Evolutionary conservation across 306 rosid genomes (phyloP), one percentile per base, ranked within the genome.

Genomic region (Cyamopsis tetragonoloba): DNA sequence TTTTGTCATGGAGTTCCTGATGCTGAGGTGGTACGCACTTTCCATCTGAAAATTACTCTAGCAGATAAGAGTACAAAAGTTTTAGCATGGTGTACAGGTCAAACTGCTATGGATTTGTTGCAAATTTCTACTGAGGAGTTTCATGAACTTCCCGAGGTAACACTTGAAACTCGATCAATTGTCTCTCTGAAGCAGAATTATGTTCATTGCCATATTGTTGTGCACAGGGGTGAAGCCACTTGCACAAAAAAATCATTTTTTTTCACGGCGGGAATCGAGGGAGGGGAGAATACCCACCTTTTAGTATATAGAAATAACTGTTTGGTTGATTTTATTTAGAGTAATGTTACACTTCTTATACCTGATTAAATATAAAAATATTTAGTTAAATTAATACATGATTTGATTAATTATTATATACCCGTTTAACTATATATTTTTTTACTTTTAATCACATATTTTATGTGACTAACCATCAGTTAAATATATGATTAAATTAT

Each of bases 71-170:
- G 79, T 53, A 77, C 84, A 9, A 87, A 92, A 73, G 68, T 87
- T 71, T 81, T 86, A 44, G 95, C 98, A 8, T 85, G 95, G 91
- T 89, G 92, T 70, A 79, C 88, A 15, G 96, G 95, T 79, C 91
- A 86, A 79, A 82, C 96, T 50, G 98, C 98, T 31, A 80, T 85
- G 74, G 98, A 92, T 76, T 72, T 92, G 79, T 80, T 92, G 77
- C 96, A 89, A 77, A 89, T 92, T 82, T 87, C 95, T 58, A 91
- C 98, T 0, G 91, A 87, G 12, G 95, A 89, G 62, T 92, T 92
- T 71, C 47, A 63, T 44, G 93, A 86, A 62, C 95, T 89, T 59
- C 88, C 92, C 7, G 98, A 92, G 98, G 98, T 89, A 89, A 77
- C 49, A 5, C 47, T 30, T 26, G 17, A 23, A 74, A 68, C 34